Evolutionary conservation across 2,329 filamentous ascomycete species (phyloP), one percentile per base, ranked within the genome.

Genomic region (Phaeosphaeriaceae sp.): DNA sequence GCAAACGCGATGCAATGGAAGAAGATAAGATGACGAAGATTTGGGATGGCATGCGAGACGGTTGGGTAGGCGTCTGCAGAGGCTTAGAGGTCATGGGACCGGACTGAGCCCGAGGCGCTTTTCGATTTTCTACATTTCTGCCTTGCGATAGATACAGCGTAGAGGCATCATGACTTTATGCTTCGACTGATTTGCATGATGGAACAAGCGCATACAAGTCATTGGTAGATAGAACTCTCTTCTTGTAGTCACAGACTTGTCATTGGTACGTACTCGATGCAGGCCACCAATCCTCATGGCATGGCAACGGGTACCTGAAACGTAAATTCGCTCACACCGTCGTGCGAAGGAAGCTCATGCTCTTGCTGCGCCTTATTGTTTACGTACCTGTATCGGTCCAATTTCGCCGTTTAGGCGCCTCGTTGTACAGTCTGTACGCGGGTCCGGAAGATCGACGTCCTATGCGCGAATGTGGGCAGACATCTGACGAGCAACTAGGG

Each of bases 21-120:
- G 73, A 73, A 52, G 73, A 72, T 13, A 69, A 56, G 31, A 73
- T 73, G 58, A 57, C 55, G 19, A 42, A 47, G 6, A 69, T 75
- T 4, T 76, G 74, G 74, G 66, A 71, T 50, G 63, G 61, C 2
- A 70, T 76, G 69, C 63, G 67, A 42, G 66, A 66, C 52, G 69
- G 68, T 0, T 76, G 73, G 74, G 70, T 74, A 4, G 72, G 71
- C 0, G 69, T 77, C 17, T 74, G 71, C 54, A 45, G 66, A 27
- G 74, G 68, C 1, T 48, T 76, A 45, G 74, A 76, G 59, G 60
- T 76, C 20, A 75, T 76, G 73, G 72, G 74, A 2, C 63, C 63
- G n/a, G 55, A 61, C n/a, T 63, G 53, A 44, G 40, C 33, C 7
- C 31, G 9, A 36, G 31, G 31, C 31, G 31, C 31, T 7, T 36